Percentiles rank a stretch among this genome's conserved stretches.
phyloP scores from a whole-genome alignment of 2,329 filamentous ascomycete genomes.

The Lachnellula subtilissima region DNA sequence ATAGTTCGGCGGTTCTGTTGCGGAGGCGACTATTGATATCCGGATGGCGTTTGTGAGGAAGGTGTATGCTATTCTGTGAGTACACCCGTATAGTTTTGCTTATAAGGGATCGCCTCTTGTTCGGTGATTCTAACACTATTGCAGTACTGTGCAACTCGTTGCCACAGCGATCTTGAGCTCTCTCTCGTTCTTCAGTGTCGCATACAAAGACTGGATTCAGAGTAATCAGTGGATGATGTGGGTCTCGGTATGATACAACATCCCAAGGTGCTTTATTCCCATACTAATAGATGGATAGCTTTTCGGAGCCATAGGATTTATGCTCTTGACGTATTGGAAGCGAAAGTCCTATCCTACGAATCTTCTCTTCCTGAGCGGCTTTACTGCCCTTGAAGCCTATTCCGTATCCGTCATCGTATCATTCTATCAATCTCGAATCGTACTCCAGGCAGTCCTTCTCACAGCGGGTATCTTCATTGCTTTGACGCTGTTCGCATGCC shows the following conservation, averaged over 20 bases:
- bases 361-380: constrained; percentile 82
- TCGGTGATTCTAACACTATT: not conserved
- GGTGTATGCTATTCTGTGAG: constrained; percentile 89
- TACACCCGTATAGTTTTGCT: constrained; percentile 5
- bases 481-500: constrained; percentile 85
- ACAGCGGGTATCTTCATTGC: constrained; percentile 80
- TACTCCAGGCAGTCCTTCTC: constrained; percentile 84
- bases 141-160: constrained; percentile 79
- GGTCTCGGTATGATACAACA: constrained; percentile 55
- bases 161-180: constrained; percentile 75
- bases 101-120: not conserved
- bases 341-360: constrained; percentile 94
- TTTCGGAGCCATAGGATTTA: constrained; percentile 76
- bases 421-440: constrained; percentile 78
- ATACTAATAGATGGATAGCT: constrained; percentile 42
- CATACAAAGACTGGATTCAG: constrained; percentile 86
- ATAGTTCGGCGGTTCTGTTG: constrained; percentile 85
- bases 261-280: not conserved
- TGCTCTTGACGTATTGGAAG: constrained; percentile 91
- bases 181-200: constrained; percentile 75
- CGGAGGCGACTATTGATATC: constrained; percentile 91
- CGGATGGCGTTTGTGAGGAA: constrained; percentile 96
- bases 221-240: constrained; percentile 78
- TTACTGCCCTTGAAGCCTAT: constrained; percentile 92
- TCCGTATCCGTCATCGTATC: constrained; percentile 87